Conservation (phyloP, 768 basidiomycete genomes). For the Psilocybe cyanescens region DNA sequence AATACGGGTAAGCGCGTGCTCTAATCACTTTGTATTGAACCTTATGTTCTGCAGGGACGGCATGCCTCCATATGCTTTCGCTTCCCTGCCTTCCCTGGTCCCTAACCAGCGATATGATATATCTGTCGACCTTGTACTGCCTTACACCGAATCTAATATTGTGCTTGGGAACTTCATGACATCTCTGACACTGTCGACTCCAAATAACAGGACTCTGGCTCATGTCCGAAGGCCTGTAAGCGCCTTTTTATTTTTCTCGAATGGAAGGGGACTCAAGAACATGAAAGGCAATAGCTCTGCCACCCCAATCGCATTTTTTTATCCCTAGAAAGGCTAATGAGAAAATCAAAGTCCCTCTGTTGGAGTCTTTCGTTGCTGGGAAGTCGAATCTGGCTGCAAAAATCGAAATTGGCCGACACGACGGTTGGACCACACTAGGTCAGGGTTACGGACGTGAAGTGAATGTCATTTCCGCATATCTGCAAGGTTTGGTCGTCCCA, state of each 20-base stretch:
- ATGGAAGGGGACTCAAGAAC: not conserved
- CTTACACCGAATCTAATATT: conserved; percentile 67
- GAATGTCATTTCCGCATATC: conserved; percentile 61
- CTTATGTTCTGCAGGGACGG: conserved; percentile 54
- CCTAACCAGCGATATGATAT: conserved; percentile 76
- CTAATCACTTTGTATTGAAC: conserved; percentile 2
- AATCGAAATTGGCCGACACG: conserved; percentile 75
- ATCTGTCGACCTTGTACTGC: conserved; percentile 66
- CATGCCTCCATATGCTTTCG: conserved; percentile 62
- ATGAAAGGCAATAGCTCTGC: conserved; percentile 63
- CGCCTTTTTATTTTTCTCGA: conserved; percentile 13
- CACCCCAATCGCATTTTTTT: conserved; percentile 43
- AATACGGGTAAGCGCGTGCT: conserved; percentile 70
- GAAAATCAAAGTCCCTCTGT: conserved; percentile 56
- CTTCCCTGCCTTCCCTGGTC: conserved; percentile 53
- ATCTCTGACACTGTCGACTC: conserved; percentile 58
- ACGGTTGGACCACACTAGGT: conserved; percentile 74
- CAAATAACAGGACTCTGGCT: conserved; percentile 65
- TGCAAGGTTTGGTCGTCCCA: conserved; percentile 66
- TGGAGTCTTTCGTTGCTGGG: conserved; percentile 55
- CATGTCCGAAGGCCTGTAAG: conserved; percentile 69
- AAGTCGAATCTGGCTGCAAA: conserved; percentile 54
- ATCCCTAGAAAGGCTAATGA: conserved; percentile 44
- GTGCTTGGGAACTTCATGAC: conserved; percentile 89
- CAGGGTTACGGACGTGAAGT: conserved; percentile 75